A percentile compares a stretch with the other conserved stretches of the same genome.
phyloP scores from a whole-genome alignment of 371 early-diverging fungal species.

The Syncephalis plumigaleata region DNA sequence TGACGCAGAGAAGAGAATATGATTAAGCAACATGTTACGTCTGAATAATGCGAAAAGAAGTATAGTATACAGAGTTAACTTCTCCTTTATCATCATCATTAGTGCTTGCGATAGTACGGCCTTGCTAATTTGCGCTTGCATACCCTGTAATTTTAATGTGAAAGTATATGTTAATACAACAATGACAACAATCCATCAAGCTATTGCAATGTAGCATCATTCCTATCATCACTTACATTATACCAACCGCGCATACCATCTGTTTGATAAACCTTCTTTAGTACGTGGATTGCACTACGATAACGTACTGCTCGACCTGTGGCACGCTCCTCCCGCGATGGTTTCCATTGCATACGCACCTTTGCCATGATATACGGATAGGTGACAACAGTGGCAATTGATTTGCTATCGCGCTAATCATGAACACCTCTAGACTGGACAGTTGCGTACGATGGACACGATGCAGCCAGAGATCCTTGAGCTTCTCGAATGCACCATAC shows the following conservation, averaged over 20 bases:
- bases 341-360: constrained; percentile 87
- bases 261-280: constrained; percentile 49
- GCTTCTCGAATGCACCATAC: constrained; percentile 85
- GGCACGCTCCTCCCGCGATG: constrained; percentile 37
- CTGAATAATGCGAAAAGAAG: neutral
- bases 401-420: constrained; percentile 85
- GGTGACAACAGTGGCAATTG: constrained; percentile 70
- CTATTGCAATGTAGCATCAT: neutral
- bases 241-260: constrained; percentile 88
- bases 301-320: constrained; percentile 37
- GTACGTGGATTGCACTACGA: constrained; percentile 71
- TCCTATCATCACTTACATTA: constrained; percentile 56
- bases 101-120: constrained; percentile 92
- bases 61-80: constrained; percentile 1
- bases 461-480: constrained; percentile 30
- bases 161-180: neutral
- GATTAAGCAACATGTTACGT: neutral
- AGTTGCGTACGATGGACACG: constrained; percentile 21
- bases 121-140: constrained; percentile 91
- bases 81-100: constrained; percentile 84
- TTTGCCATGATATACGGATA: constrained; percentile 98
- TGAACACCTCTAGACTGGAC: constrained; percentile 61
- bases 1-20: too few species aligned
- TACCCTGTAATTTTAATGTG: constrained; percentile 40
- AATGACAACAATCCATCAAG: neutral